phyloP scores from a whole-genome alignment of 176 grass and related monocot species.

The Triticum monococcum region DNA sequence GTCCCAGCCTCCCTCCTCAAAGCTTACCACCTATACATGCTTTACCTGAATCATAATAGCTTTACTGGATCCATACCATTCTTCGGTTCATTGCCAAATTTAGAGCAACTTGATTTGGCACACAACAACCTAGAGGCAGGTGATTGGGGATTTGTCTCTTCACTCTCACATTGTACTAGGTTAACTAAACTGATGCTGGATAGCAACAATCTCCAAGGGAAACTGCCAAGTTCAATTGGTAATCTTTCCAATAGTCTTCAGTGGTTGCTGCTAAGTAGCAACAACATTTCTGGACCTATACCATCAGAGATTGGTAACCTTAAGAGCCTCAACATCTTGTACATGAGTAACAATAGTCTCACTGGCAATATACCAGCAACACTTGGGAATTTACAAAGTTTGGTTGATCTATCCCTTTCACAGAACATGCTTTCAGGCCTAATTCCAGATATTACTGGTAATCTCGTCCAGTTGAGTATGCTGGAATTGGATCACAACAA shows the following conservation, averaged over 20 bases:
- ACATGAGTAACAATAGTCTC: constrained; percentile 37
- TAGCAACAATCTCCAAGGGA: constrained; percentile 35
- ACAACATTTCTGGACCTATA: constrained; percentile 36
- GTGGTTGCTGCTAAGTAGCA: constrained; percentile 2
- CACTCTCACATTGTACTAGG: constrained; percentile 25
- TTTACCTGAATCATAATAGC: background rate
- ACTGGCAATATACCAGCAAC: constrained; percentile 36
- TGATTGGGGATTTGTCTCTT: constrained; percentile 23
- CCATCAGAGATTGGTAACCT: constrained; percentile 34
- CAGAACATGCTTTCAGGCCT: constrained; percentile 32
- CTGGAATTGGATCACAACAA: constrained; percentile 30
- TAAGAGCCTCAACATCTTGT: background rate
- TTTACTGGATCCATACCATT: constrained; percentile 23
- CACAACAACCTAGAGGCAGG: constrained; percentile 29
- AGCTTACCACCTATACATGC: background rate
- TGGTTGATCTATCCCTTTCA: constrained; percentile 24
- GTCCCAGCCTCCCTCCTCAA: constrained; percentile 46
- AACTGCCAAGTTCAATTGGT: constrained; percentile 23
- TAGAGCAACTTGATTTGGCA: background rate
- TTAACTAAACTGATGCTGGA: background rate
- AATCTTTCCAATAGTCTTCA: constrained; percentile 29
- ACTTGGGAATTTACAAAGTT: constrained; percentile 30
- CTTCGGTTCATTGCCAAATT: constrained; percentile 26
- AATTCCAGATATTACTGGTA: constrained; percentile 30
- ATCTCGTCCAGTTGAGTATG: constrained; percentile 32